Conservation (phyloP, 1,284 basidiomycete species). For the Schizophyllum amplum region DNA sequence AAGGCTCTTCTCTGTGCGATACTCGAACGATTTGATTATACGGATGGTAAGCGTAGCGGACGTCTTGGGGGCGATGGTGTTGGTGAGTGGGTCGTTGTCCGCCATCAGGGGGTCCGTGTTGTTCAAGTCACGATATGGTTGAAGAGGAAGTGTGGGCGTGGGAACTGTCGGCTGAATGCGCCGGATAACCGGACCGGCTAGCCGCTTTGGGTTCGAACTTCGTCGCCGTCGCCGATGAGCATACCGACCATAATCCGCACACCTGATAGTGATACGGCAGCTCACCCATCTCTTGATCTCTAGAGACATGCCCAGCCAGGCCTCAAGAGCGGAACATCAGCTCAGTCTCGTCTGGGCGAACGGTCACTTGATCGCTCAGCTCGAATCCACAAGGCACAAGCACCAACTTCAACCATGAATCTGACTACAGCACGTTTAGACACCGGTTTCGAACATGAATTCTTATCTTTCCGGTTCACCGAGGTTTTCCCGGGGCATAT, state of each 20-base stretch:
- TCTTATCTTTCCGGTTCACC: not conserved
- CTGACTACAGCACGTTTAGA: not conserved
- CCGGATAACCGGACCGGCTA: too few relatives aligned
- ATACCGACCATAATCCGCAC: not conserved
- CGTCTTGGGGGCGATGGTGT: constrained; percentile 58
- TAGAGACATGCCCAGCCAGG: too few relatives aligned
- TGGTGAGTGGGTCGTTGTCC: constrained; percentile 34
- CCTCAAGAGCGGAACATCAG: too few relatives aligned
- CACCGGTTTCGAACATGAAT: not conserved
- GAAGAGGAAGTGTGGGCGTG: not conserved
- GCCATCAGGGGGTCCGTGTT: not conserved
- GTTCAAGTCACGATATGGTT: not conserved
- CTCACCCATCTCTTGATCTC: too few relatives aligned
- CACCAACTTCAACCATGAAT: not conserved
- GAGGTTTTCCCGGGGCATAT: not conserved
- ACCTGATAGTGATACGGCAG: too few relatives aligned
- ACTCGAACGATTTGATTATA: constrained; percentile 93
- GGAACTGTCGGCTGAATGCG: not conserved
- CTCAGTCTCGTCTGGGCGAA: too few relatives aligned
- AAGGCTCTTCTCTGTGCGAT: constrained; percentile 83
- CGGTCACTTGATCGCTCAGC: too few relatives aligned
- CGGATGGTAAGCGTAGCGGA: constrained; percentile 83
- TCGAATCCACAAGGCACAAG: too few relatives aligned
- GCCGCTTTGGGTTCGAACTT: not conserved
- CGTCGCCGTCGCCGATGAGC: not conserved